Evolutionary conservation across 2,329 filamentous ascomycete species (phyloP).

Genomic region (Arthrinium phaeospermum): DNA sequence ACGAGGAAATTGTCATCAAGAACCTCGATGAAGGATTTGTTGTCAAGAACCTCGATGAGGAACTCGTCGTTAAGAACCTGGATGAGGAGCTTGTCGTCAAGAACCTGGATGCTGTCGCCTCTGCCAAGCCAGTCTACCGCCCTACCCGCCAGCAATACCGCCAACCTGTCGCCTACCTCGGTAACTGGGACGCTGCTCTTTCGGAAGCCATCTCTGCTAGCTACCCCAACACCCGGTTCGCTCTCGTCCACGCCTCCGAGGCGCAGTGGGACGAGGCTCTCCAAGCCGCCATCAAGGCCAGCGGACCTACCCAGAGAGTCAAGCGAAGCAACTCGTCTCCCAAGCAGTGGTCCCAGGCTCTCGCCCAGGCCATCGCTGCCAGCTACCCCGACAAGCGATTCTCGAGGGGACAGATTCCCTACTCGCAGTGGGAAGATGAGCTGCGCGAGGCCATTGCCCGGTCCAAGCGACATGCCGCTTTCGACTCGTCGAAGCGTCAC

Average conservation of each 20-base stretch:
- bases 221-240: slow-evolving; percentile 30
- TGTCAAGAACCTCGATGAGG: slow-evolving; percentile 14
- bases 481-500: slow-evolving; percentile 39
- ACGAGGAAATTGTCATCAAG: slow-evolving; percentile 27
- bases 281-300: slow-evolving; percentile 30
- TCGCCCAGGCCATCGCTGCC: slow-evolving; percentile 42
- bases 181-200: slow-evolving; percentile 46
- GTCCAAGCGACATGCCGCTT: slow-evolving; percentile 25
- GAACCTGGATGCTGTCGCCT: slow-evolving; percentile 31
- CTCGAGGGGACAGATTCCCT: slow-evolving; percentile 30
- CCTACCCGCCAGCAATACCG: slow-evolving; percentile 34
- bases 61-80: slow-evolving; percentile 30
- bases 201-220: slow-evolving; percentile 42
- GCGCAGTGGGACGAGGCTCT: slow-evolving; percentile 34
- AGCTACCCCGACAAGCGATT: slow-evolving; percentile 36
- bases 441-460: slow-evolving; percentile 32
- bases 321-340: slow-evolving; percentile 32
- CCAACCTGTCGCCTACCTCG: slow-evolving; percentile 32
- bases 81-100: slow-evolving; percentile 30
- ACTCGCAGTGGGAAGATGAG: slow-evolving; percentile 31
- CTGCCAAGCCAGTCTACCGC: slow-evolving; percentile 25
- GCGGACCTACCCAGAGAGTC: slow-evolving; percentile 29
- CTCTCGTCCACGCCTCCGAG: slow-evolving; percentile 25
- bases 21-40: slow-evolving; percentile 31
- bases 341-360: slow-evolving; percentile 44